These are phyloP conservation scores for Nitzschia inconspicua DNA, from an alignment of 108 stramenopile genomes.

Conservation along the genomic window DNA sequence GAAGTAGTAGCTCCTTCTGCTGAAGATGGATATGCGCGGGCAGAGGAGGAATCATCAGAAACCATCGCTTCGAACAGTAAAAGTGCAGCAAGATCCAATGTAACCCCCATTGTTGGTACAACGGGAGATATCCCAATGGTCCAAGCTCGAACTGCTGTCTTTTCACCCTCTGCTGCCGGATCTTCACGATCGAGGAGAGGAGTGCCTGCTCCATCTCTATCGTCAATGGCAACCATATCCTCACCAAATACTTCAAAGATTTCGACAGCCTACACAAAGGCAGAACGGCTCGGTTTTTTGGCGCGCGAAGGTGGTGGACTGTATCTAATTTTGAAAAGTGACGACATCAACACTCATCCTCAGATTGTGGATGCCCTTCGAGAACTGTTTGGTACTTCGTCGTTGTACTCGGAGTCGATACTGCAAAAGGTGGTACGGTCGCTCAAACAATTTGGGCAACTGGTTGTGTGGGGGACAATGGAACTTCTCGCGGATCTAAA, in stretches of 20 bases:
- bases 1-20: constrained; percentile 27
- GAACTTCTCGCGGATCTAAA: constrained; percentile 68
- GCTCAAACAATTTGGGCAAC: constrained; percentile 60
- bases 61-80: neutral
- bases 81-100: neutral
- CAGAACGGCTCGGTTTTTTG: constrained; percentile 54
- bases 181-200: neutral
- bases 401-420: constrained; percentile 52
- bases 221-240: neutral
- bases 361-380: constrained; percentile 55
- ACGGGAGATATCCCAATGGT: neutral
- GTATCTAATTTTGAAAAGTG: constrained; percentile 69
- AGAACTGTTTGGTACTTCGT: constrained; percentile 42
- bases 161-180: constrained; percentile 7
- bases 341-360: constrained; percentile 59
- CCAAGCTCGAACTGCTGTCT: neutral
- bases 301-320: constrained; percentile 64
- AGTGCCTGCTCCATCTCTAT: too few relatives aligned
- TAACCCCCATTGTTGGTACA: neutral
- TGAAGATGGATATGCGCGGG: constrained; percentile 19
- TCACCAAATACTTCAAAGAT: too few relatives aligned
- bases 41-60: neutral
- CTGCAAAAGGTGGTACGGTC: constrained; percentile 52
- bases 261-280: constrained; percentile 20
- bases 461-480: constrained; percentile 80